A percentile compares a stretch with the other conserved stretches of the same genome.
These are phyloP conservation scores for Stromatinia cepivora DNA, from an alignment of 2,329 filamentous ascomycete genomes.

Conservation along the genomic window DNA sequence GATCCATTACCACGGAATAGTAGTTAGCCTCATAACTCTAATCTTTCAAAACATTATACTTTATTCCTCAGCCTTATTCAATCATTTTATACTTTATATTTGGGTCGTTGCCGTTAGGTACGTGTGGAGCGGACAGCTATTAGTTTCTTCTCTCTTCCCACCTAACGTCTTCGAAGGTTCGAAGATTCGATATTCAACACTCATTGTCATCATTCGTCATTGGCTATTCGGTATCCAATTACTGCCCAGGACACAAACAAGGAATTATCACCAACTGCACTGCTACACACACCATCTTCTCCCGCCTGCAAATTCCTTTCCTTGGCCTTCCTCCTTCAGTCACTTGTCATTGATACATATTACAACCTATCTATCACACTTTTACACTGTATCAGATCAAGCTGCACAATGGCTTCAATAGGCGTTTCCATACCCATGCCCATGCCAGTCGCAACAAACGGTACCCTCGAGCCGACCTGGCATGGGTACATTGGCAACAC, in stretches of 20 bases:
- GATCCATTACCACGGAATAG: neutral
- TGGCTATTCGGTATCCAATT: neutral
- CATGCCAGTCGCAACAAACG: conserved; percentile 30
- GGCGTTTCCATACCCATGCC: conserved; percentile 6
- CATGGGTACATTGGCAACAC: conserved; percentile 37
- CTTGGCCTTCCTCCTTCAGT: neutral
- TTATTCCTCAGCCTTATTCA: conserved; percentile 1
- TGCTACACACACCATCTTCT: neutral
- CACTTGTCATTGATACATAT: conserved; percentile 1
- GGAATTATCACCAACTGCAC: neutral
- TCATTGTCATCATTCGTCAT: neutral
- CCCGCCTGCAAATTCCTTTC: neutral
- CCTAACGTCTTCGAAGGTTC: neutral
- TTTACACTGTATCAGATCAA: neutral
- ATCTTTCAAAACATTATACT: neutral
- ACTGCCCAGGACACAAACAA: neutral
- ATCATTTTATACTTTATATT: neutral
- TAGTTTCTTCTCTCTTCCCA: neutral
- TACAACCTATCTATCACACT: neutral
- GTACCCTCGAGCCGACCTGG: conserved; percentile 33
- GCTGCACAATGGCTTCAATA: conserved; percentile 8
- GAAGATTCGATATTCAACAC: conserved; percentile 1
- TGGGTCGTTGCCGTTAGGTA: neutral
- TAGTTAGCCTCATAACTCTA: neutral
- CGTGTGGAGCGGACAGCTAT: neutral